Evolutionary conservation across 1,139 yeast genomes (phyloP), one percentile per base, ranked within the genome.

Genomic region (Suzukiozyma palmioleophila): DNA sequence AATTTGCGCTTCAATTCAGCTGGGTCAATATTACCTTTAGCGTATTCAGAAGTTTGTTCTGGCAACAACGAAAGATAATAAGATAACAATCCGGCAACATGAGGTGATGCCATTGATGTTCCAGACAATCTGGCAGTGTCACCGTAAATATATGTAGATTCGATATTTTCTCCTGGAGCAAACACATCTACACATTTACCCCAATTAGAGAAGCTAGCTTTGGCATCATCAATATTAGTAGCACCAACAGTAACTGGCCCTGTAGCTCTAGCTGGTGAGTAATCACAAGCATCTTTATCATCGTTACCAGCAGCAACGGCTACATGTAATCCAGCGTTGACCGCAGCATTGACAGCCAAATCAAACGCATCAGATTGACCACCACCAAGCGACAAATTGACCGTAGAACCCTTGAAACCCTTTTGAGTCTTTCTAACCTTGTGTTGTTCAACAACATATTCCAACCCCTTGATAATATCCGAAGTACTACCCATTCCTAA

Each of bases 301-400:
- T 65, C 73, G 42, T 69, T 69, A 48, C 75, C 75, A 15, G 74
- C 74, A 31, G 75, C 73, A 29, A 69, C 73, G 8, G 73, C 69
- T 45, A 69, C 55, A 45, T 68, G 69, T 40, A 69, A 53, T 38
- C 73, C 74, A 22, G 72, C 70, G 30, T 58, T 54, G 34, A 62
- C 59, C 24, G 66, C 74, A 18, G 74, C 74, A 47, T 68, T 63
- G 28, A 63, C 72, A 3, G 73, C 73, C 48, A 62, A 52, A 46
- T 69, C 74, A 41, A 68, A 60, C 1, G 74, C 73, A 25, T 62
- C 56, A 14, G 71, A 64, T 18, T 52, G 56, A 39, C 73, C 73
- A 36, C 74, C 74, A 16, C 75, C 74, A 48, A 68, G 52, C 6
- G 73, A 67, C 69, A 69, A 60, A 51, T 69, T 69, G 43, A 66